phyloP scores from a whole-genome alignment of 441 rosid species.

The Geranium incanum region DNA sequence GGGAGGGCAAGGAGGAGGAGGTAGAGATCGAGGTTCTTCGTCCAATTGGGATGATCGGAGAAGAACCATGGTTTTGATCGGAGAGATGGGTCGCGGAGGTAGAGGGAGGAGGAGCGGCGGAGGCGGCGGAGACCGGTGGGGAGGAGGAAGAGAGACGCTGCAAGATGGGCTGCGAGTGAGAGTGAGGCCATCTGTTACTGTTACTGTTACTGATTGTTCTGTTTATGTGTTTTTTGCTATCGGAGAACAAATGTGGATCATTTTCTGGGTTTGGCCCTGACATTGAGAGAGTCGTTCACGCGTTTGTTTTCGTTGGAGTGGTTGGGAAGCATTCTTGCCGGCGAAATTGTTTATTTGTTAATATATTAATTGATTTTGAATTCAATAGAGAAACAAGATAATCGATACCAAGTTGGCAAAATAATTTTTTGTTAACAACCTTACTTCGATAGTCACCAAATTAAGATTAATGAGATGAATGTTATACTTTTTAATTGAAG shows the following conservation, averaged over 20 bases:
- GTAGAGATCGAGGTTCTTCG: slow-evolving; percentile 42
- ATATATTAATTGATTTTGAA: too few species aligned
- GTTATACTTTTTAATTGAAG: too few species aligned
- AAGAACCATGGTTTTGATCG: slow-evolving; percentile 49
- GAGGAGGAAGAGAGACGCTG: slow-evolving; percentile 40
- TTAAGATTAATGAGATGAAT: too few species aligned
- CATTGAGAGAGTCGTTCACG: not conserved
- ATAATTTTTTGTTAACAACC: too few species aligned
- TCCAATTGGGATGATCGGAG: slow-evolving; percentile 35
- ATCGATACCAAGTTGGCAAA: too few species aligned
- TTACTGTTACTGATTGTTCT: not conserved
- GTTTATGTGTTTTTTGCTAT: slow-evolving; percentile 9
- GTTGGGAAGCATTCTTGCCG: too few species aligned
- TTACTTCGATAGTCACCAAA: too few species aligned
- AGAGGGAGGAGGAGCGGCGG: slow-evolving; percentile 41
- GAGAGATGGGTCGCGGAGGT: slow-evolving; percentile 42
- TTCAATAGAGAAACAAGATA: too few species aligned
- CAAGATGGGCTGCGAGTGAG: slow-evolving; percentile 32
- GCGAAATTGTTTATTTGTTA: too few species aligned
- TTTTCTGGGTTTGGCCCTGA: not conserved
- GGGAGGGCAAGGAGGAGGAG: slow-evolving; percentile 45
- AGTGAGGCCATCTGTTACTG: slow-evolving; percentile 30
- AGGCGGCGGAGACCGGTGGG: slow-evolving; percentile 50
- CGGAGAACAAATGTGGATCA: not conserved
- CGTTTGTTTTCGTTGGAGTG: not conserved